These are phyloP conservation scores for Pseudozyma sp. DNA, from an alignment of 1,284 basidiomycete species.

Conservation along the genomic window DNA sequence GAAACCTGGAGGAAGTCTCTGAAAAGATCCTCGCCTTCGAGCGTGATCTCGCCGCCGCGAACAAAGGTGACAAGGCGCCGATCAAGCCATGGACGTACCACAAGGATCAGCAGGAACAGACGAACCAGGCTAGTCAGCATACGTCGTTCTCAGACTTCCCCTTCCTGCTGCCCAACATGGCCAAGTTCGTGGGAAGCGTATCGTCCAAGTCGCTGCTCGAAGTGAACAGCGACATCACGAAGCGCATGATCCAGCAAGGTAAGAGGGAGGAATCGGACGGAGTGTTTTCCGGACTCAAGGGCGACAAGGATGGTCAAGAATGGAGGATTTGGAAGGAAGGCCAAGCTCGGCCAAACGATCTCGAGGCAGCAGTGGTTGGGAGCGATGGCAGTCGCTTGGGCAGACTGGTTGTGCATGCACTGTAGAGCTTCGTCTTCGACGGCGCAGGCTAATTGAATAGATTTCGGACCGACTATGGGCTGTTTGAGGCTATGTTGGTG, in stretches of 20 bases:
- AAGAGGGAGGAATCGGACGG: slow-evolving; percentile 38
- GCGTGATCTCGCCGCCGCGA: slow-evolving; percentile 16
- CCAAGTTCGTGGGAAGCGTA: slow-evolving; percentile 42
- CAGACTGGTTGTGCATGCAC: slow-evolving; percentile 28
- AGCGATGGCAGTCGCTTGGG: slow-evolving; percentile 24
- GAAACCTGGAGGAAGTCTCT: slow-evolving; percentile 49
- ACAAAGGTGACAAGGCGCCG: background rate
- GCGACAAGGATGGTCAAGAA: slow-evolving; percentile 14
- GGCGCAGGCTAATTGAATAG: background rate
- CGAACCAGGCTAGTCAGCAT: slow-evolving; percentile 39
- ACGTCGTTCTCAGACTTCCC: slow-evolving; percentile 62
- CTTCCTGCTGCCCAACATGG: slow-evolving; percentile 50
- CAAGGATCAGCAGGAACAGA: slow-evolving; percentile 23
- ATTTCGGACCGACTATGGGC: no score
- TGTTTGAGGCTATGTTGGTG: no score
- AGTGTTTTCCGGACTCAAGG: slow-evolving; percentile 31
- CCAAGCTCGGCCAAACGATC: slow-evolving; percentile 13
- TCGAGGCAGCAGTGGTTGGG: slow-evolving; percentile 8
- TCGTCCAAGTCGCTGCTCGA: slow-evolving; percentile 26
- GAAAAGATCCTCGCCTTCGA: slow-evolving; percentile 54
- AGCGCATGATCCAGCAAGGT: slow-evolving; percentile 22
- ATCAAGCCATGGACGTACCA: slow-evolving; percentile 34
- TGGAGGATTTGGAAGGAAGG: slow-evolving; percentile 51
- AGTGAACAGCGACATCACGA: slow-evolving; percentile 28
- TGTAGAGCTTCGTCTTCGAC: background rate